These are phyloP conservation scores for Solanum stenotomum DNA, from an alignment of 257 asterid genomes.

Conservation along the genomic window DNA sequence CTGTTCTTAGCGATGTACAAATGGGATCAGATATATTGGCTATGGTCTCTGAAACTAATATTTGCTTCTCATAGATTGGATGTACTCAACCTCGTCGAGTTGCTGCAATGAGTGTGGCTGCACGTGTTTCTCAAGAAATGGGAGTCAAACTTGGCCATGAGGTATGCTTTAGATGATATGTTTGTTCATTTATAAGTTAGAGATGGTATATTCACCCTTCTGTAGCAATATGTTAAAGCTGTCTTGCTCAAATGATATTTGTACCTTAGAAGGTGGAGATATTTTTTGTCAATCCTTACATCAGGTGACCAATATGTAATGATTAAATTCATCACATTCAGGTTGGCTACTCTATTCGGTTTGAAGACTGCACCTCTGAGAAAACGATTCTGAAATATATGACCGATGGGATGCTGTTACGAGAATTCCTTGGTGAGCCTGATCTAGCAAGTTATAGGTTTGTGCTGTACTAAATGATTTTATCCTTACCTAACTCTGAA, in stretches of 20 bases:
- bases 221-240: neutral
- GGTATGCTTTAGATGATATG: conserved; percentile 30
- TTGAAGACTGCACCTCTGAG: conserved; percentile 93
- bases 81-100: conserved; percentile 98
- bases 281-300: neutral
- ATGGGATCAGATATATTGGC: neutral
- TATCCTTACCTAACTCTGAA: neutral
- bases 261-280: neutral
- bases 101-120: conserved; percentile 99
- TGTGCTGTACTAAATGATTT: conserved; percentile 1
- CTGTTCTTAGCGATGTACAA: neutral
- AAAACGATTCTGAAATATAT: conserved; percentile 76
- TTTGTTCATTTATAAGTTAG: neutral
- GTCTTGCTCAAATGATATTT: neutral
- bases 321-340: neutral
- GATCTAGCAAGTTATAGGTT: conserved; percentile 89
- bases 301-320: neutral
- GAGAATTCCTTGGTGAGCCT: conserved; percentile 96
- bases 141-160: conserved; percentile 99
- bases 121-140: conserved; percentile 97
- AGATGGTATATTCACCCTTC: neutral
- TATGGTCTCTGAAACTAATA: neutral
- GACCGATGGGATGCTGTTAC: conserved; percentile 91
- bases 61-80: conserved; percentile 47
- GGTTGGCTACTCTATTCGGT: conserved; percentile 96